Conservation (phyloP, 2,329 filamentous ascomycete genomes). For the Cordyceps farinosa region DNA sequence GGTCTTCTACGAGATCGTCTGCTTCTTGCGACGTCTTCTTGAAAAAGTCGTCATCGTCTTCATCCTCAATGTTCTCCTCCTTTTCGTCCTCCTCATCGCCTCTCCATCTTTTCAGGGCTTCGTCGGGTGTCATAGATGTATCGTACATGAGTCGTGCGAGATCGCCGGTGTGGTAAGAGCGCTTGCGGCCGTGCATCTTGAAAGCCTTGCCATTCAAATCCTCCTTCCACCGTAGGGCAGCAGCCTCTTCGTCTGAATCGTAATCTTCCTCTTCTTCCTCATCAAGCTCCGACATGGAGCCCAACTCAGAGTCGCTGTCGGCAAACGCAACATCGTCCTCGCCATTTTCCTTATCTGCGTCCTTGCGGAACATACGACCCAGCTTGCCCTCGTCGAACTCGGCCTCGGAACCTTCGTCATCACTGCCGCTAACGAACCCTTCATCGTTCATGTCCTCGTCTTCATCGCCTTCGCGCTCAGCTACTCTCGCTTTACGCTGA, state of each 20-base stretch:
- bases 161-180: conserved; percentile 74
- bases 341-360: conserved; percentile 47
- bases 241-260: conserved; percentile 64
- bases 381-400: conserved; percentile 59
- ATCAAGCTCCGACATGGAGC: conserved; percentile 68
- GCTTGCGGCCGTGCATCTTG: conserved; percentile 64
- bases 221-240: conserved; percentile 78
- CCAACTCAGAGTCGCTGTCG: conserved; percentile 94
- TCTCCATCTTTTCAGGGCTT: conserved; percentile 77
- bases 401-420: conserved; percentile 48
- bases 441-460: conserved; percentile 56
- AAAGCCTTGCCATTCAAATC: conserved; percentile 75
- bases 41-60: conserved; percentile 62
- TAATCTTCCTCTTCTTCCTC: conserved; percentile 48
- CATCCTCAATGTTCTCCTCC: conserved; percentile 57
- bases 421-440: conserved; percentile 51
- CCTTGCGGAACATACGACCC: conserved; percentile 57
- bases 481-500: conserved; percentile 54
- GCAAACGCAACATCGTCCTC: conserved; percentile 83
- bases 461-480: conserved; percentile 56
- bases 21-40: conserved; percentile 60
- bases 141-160: conserved; percentile 89
- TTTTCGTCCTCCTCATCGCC: conserved; percentile 57
- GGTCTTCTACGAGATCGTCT: conserved; percentile 74
- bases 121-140: conserved; percentile 66